Evolutionary conservation across 306 rosid genomes (phyloP).

Genomic region (Casuarina cunninghamiana): DNA sequence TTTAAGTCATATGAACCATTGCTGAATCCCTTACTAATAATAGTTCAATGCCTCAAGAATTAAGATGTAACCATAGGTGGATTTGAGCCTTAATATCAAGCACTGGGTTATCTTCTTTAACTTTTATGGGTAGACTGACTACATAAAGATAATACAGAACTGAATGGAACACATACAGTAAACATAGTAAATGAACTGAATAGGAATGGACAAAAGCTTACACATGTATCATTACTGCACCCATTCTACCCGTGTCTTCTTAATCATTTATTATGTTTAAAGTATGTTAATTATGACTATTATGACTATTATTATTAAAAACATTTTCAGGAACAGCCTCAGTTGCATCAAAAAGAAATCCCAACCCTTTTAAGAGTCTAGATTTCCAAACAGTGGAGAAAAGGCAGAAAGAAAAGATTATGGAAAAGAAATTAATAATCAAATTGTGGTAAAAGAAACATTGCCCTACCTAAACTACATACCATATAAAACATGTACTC

Average conservation of each 20-base stretch:
- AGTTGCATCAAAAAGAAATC: not conserved
- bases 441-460: not conserved
- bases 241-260: not conserved
- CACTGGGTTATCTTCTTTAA: constrained; percentile 3
- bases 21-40: not conserved
- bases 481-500: too few relatives aligned
- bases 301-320: not conserved
- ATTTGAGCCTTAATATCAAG: not conserved
- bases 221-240: not conserved
- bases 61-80: not conserved
- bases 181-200: not conserved
- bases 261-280: not conserved
- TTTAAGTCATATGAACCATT: not conserved
- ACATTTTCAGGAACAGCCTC: not conserved
- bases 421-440: not conserved
- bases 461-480: too few relatives aligned
- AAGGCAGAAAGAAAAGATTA: not conserved
- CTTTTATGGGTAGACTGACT: not conserved
- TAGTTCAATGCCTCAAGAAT: not conserved
- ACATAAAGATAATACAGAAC: constrained; percentile 11
- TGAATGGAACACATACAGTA: not conserved
- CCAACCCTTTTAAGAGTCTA: not conserved
- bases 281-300: not conserved
- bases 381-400: not conserved
- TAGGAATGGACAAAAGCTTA: not conserved